Base-by-base conservation (phyloP, 2,329 filamentous ascomycete species). In the Sarocladium kiliense region DNA sequence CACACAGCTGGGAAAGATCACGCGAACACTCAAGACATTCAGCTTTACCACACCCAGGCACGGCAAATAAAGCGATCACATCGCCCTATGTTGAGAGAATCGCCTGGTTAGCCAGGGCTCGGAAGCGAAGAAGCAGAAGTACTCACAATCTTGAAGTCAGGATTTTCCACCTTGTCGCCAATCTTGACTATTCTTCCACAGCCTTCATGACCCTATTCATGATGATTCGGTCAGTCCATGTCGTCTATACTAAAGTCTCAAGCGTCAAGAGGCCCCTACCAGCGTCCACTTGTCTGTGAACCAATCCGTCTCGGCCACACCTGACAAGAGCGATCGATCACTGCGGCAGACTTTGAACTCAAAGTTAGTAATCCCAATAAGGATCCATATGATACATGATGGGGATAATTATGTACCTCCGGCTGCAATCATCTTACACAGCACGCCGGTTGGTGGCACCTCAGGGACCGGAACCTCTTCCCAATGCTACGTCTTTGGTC, bases 1-100 rank as follows among this genome's bases (percentile, higher is more conserved):
- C 65, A 50, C 71, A 73, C 0, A 74, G 60, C 56, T 74, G 71
- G 3, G 65, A 56, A 1, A 76, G 57, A 36, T 72, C 69, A 1
- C 69, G 65, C 2, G 67, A 70, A 49, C 74, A 77, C 55, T 76
- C 72, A 0, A 65, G 62, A 19, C 47, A 51, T 5, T 51, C 30
- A 18, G n/a, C 14, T 12, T 11, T 18, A 7, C 47, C 47, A 19
- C 47, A 51, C 5, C 47, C 47, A 21, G 47, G 47, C 5, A 51
- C 47, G 5, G 47, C 47, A 36, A 51, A 51, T 2, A 51, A 23
- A 9, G 47, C 47, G 7, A 51, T 36, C 3, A 51, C 27, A 36
- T 51, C 47, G 3, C 47, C 47, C 47, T 51, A 25, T 21, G 11
- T 18, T 21, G 3, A 5, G 4, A 44, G 9, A 12, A 44, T 5